These are phyloP conservation scores for Stemphylium vesicarium DNA, from an alignment of 2,329 filamentous ascomycete genomes.

Conservation along the genomic window DNA sequence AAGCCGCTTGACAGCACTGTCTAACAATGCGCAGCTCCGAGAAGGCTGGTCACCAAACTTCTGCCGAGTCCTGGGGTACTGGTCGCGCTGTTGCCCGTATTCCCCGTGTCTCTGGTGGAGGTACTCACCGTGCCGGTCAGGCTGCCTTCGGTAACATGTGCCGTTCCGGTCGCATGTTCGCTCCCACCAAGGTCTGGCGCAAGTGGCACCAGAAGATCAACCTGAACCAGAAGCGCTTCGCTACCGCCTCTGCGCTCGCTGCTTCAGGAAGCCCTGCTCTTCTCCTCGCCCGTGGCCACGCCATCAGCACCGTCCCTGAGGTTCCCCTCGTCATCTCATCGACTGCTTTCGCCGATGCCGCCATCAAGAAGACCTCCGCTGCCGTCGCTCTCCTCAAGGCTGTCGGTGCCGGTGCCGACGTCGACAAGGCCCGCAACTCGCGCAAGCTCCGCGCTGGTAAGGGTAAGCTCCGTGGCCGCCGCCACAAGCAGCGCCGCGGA, in stretches of 20 bases:
- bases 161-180: conserved; percentile 99
- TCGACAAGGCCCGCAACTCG: conserved; percentile 95
- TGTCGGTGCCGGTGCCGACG: conserved; percentile 85
- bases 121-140: conserved; percentile 99
- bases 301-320: conserved; percentile 88
- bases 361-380: conserved; percentile 85
- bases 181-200: conserved; percentile 99
- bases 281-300: conserved; percentile 95
- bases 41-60: conserved; percentile 99
- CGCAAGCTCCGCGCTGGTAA: conserved; percentile 98
- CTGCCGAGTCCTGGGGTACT: conserved; percentile 99
- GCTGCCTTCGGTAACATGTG: conserved; percentile 99
- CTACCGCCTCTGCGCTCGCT: conserved; percentile 95
- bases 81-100: conserved; percentile 99
- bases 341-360: conserved; percentile 79
- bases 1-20: conserved; percentile 3
- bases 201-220: conserved; percentile 99
- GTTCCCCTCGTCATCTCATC: conserved; percentile 97
- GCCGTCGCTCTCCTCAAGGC: conserved; percentile 88
- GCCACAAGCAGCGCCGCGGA: conserved; percentile 96
- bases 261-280: conserved; percentile 95
- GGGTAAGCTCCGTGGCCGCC: conserved; percentile 97
- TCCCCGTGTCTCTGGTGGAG: conserved; percentile 99
- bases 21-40: conserved; percentile 60
- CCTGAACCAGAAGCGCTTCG: conserved; percentile 98